Conservation (phyloP, 2,329 filamentous ascomycete genomes). For the Colletotrichum scovillei region DNA sequence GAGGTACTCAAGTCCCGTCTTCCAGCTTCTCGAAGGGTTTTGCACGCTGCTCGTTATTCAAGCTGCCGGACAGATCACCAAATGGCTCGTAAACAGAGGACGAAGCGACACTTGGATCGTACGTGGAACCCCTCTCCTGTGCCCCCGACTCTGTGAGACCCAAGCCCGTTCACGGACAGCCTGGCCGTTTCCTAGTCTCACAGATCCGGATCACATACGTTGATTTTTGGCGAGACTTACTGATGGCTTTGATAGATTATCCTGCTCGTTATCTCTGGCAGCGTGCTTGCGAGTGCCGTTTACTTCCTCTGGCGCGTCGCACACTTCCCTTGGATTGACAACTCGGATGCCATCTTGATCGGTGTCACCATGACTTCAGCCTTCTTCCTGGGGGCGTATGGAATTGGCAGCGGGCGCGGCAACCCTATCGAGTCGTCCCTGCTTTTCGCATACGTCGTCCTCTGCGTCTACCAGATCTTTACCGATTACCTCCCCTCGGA, state of each 20-base stretch:
- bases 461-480: conserved; percentile 99
- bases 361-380: conserved; percentile 93
- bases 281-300: conserved; percentile 90
- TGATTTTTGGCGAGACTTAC: conserved; percentile 30
- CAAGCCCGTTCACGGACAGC: neutral
- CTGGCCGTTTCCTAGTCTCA: neutral
- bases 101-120: conserved; percentile 98
- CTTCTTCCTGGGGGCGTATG: conserved; percentile 92
- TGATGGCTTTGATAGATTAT: conserved; percentile 74
- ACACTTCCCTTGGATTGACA: conserved; percentile 92
- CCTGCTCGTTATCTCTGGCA: conserved; percentile 87
- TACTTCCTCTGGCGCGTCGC: conserved; percentile 98
- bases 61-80: conserved; percentile 91
- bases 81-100: conserved; percentile 93
- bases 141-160: neutral
- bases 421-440: conserved; percentile 68
- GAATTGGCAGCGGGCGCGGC: conserved; percentile 91
- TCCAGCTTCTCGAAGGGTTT: conserved; percentile 95
- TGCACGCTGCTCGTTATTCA: conserved; percentile 97
- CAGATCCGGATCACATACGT: neutral
- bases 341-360: conserved; percentile 91
- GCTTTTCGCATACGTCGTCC: conserved; percentile 83
- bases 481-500: conserved; percentile 93
- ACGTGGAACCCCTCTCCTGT: conserved; percentile 49
- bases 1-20: conserved; percentile 91